Conservation (phyloP, 495 filamentous ascomycete species). For the Darksidea phi region DNA sequence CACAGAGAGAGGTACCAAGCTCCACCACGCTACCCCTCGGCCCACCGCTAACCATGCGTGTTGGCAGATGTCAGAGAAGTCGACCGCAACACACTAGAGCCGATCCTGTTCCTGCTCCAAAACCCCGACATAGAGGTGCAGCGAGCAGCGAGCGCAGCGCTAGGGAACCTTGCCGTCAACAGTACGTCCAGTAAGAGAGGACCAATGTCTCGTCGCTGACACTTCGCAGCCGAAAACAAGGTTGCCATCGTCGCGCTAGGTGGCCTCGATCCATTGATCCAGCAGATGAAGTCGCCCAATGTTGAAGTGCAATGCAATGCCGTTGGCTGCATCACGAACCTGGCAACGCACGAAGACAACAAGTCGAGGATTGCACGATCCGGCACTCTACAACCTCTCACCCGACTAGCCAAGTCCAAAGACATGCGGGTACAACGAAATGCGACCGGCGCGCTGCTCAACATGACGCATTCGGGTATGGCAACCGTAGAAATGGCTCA, state of each 20-base stretch:
- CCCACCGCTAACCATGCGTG: constrained; percentile 17
- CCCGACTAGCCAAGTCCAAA: constrained; percentile 89
- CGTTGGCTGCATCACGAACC: constrained; percentile 96
- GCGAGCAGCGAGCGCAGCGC: constrained; percentile 89
- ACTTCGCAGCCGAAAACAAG: constrained; percentile 83
- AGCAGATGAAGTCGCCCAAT: constrained; percentile 98
- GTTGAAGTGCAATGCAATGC: constrained; percentile 99
- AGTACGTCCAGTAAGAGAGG: constrained; percentile 56
- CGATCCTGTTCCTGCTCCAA: constrained; percentile 91
- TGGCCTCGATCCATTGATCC: constrained; percentile 86
- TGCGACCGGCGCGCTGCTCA: constrained; percentile 90
- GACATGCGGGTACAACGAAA: constrained; percentile 99
- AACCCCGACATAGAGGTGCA: constrained; percentile 97
- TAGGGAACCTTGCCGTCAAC: constrained; percentile 96
- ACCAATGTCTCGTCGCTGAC: constrained; percentile 48
- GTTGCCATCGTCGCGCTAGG: constrained; percentile 90
- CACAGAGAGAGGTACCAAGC: constrained; percentile 80
- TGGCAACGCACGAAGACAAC: constrained; percentile 98
- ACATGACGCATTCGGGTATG: constrained; percentile 98
- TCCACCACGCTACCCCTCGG: background rate
- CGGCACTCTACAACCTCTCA: constrained; percentile 85
- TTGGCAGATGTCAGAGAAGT: constrained; percentile 88
- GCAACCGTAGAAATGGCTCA: background rate
- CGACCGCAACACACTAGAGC: constrained; percentile 88
- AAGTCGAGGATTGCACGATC: constrained; percentile 98